A percentile compares a stretch with the other conserved stretches of the same genome.
Conservation (phyloP, 2,329 filamentous ascomycete species). For the Claviceps humidiphila region DNA sequence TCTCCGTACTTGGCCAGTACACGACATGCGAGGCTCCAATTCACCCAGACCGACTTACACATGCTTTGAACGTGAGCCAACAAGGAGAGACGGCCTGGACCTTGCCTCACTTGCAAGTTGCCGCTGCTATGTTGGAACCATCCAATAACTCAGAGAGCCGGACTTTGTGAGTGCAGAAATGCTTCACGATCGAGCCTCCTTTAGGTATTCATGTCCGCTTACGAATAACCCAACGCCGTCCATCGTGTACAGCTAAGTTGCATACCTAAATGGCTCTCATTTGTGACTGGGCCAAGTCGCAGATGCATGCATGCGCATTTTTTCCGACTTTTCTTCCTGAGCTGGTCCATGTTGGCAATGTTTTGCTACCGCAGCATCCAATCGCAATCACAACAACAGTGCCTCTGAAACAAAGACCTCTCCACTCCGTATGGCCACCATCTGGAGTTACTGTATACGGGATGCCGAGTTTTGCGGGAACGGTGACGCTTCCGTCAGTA, state of each 20-base stretch:
- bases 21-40: background rate
- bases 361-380: slow-evolving; percentile 1
- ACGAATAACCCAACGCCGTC: slow-evolving; percentile 2
- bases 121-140: background rate
- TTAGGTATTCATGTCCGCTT: slow-evolving; percentile 11
- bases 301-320: background rate
- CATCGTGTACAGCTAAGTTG: background rate
- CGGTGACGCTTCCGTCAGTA: background rate
- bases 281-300: background rate
- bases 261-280: background rate
- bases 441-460: slow-evolving; percentile 11
- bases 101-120: background rate
- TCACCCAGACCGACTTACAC: no score
- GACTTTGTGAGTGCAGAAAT: background rate
- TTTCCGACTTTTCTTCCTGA: background rate
- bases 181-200: slow-evolving; percentile 5
- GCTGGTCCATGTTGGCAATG: background rate
- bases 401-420: background rate
- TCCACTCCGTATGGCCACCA: background rate
- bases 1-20: background rate
- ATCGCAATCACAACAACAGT: background rate
- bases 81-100: background rate
- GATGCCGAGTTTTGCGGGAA: slow-evolving; percentile 6
- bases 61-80: no score
- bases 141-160: background rate